Conservation (phyloP, 148 eudicot species). For the Rhododendron williamsianum region DNA sequence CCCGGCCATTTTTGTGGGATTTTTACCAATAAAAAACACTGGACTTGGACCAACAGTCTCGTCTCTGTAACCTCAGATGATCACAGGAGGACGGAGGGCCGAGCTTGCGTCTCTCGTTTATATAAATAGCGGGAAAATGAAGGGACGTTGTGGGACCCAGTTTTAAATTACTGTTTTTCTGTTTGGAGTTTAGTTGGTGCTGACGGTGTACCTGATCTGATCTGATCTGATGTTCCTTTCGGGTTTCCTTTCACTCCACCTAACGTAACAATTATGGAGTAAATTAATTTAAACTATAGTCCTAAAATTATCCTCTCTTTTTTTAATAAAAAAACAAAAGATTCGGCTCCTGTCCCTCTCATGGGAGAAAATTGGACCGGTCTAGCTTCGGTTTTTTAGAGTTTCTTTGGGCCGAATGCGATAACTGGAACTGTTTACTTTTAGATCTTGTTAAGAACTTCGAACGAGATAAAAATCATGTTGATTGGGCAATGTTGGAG, state of each 20-base stretch:
- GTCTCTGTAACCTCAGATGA: slow-evolving; percentile 34
- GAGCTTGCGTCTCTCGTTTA: not conserved
- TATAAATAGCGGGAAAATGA: not conserved
- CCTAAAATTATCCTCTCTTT: no score
- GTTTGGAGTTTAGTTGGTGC: not conserved
- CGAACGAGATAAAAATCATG: no score
- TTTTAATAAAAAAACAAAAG: no score
- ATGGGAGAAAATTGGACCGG: no score
- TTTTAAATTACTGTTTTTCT: not conserved
- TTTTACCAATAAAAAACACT: not conserved
- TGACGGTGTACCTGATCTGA: not conserved
- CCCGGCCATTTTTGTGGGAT: not conserved
- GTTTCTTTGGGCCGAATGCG: no score
- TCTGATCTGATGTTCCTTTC: not conserved
- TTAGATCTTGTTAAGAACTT: no score
- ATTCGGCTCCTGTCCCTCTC: no score
- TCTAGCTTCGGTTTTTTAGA: no score
- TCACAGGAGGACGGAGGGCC: not conserved
- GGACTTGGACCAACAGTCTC: not conserved
- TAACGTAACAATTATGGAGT: no score
- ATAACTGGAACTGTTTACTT: no score
- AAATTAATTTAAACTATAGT: no score
- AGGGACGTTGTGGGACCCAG: not conserved
- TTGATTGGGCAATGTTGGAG: no score
- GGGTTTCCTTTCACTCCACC: not conserved